Base-by-base conservation (phyloP, 148 eudicot species). In the Camellia lanceoleosa region DNA sequence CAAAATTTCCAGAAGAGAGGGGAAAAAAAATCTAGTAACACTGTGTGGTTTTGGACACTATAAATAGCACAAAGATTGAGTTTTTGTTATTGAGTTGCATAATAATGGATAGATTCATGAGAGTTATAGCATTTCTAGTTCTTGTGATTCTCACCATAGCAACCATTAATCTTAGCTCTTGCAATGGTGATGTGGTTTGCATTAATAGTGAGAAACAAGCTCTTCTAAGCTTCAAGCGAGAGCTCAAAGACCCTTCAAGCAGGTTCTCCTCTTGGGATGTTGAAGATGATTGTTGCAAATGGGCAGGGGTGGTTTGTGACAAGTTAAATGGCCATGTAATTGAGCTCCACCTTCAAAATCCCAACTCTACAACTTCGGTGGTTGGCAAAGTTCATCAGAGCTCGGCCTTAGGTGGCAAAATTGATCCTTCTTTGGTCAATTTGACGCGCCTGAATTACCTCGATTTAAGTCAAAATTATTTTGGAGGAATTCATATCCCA, bases 301-400 rank as follows among this genome's bases (percentile, higher is more conserved):
- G 80, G 80, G 58, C 41, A 20, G 80, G 80, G 30, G 74, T 78
- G 4, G 64, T 68, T 5, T 78, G 80, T 66, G 42, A 52, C 80
- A 68, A 78, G 15, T 5, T 16, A 15, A 78, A 74, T 13, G 74
- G 74, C 19, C 73, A 68, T 42, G 74, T 78, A 38, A 15, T 5
- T 15, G 49, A 54, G 56, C 80, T 56, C 41, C 13, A 41, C 47
- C 70, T 41, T 41, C 18, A 12, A 41, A 41, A 41, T 67, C 70
- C 70, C 5, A 4, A 38, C n/a, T 38, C 5, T 15, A 11, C 38
- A 67, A 38, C 9, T 67, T 7, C 6, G 0, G 14, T 23, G 5
- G 47, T 18, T 2, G 11, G 11, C 41, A 16, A 67, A 41, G 4
- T 38, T 2, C n/a, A 1, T 67, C 15, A 23, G 15, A 67, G 47